Percentiles rank a stretch among this genome's conserved stretches.
These are phyloP conservation scores for Agaricus bisporus DNA, from an alignment of 768 basidiomycete species.

Conservation along the genomic window DNA sequence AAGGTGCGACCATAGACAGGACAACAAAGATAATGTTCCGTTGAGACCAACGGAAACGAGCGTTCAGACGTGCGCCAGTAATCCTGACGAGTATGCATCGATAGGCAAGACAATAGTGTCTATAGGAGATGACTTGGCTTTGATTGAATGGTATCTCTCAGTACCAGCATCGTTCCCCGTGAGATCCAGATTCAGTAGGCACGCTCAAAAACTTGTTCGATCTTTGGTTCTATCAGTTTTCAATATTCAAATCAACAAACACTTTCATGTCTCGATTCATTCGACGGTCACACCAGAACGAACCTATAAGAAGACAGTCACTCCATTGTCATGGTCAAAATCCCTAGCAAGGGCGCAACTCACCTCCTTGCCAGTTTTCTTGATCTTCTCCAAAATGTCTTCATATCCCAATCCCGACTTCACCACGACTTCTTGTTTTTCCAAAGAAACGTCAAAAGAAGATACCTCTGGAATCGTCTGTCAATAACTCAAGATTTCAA, in stretches of 20 bases:
- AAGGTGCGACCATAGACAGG: too few relatives aligned
- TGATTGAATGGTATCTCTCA: too few relatives aligned
- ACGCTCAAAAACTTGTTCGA: not conserved
- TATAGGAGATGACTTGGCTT: too few relatives aligned
- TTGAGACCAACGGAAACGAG: too few relatives aligned
- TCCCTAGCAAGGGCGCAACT: conserved; percentile 5
- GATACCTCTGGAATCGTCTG: conserved; percentile 40
- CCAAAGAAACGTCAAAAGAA: conserved; percentile 56
- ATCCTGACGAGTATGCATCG: too few relatives aligned
- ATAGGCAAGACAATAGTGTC: too few relatives aligned
- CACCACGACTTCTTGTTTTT: conserved; percentile 69
- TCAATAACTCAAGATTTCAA: not conserved
- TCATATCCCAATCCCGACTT: conserved; percentile 57
- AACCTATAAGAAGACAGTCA: conserved; percentile 14
- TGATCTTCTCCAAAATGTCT: conserved; percentile 61
- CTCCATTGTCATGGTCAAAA: not conserved
- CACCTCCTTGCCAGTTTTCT: conserved; percentile 92
- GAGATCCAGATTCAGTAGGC: not conserved
- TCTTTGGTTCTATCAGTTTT: not conserved
- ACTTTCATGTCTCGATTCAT: conserved; percentile 56
- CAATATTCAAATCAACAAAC: not conserved
- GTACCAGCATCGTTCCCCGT: too few relatives aligned
- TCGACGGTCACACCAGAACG: conserved; percentile 42
- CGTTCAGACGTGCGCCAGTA: too few relatives aligned
- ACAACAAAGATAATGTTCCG: too few relatives aligned